Evolutionary conservation across 495 filamentous ascomycete genomes (phyloP), one percentile per base, ranked within the genome.

Genomic region (Hyaloscypha hepaticicola): DNA sequence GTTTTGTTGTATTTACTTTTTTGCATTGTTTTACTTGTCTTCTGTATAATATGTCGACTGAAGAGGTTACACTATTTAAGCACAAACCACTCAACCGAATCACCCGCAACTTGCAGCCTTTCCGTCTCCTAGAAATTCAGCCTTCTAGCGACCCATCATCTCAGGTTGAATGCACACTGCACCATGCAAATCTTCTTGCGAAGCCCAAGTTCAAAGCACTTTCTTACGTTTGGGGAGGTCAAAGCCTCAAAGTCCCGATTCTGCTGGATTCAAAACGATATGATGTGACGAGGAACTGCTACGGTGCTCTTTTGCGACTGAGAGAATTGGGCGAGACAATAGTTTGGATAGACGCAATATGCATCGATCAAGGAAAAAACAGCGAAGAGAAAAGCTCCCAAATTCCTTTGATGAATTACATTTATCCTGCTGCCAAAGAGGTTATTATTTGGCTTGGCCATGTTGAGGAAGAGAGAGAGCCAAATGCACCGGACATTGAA

Each of bases 271-370:
- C 22, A 22, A 31, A 31, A 33, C 24, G 22, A 41, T 33, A 22
- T n/a, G 8, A 33, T 22, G 49, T 63, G n/a, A 63, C 60, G 11
- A 25, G 14, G 22, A 63, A 63, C 52, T 53, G 34, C 28, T 55
- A 22, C 9, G 33, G 5, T 29, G 34, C 63, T 51, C 28, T 60
- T 21, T 24, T 25, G 26, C 26, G 63, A 4, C 63, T 65, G 5
- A 11, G 55, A 24, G n/a, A 57, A 21, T 11, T 29, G 14, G 63
- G 49, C 2, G 22, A 16, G 11, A 48, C 22, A 1, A 31, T 1
- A 19, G 19, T 74, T 22, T 75, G 71, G 73, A 61, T 73, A 14
- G 74, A 76, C 49, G 68, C 67, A 6, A 66, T 76, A 9, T 75
- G 65, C 49, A 74, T 76, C 22, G 65, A 76, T 41, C 73, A 75